These are phyloP conservation scores for Cucumis cinereus DNA, from an alignment of 306 rosid species.

Conservation along the genomic window DNA sequence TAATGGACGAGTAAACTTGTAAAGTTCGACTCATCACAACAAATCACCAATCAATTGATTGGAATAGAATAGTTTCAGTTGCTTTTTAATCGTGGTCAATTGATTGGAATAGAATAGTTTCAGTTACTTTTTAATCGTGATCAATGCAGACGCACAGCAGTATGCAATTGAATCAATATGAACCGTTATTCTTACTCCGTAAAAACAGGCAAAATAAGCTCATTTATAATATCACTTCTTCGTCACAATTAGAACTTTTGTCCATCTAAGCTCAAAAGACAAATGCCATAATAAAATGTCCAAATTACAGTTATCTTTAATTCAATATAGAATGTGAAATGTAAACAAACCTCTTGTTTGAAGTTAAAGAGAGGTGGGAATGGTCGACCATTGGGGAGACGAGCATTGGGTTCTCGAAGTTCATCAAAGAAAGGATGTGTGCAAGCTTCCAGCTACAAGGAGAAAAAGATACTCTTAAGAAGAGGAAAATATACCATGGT, in stretches of 20 bases:
- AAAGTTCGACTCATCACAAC: neutral
- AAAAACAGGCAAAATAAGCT: neutral
- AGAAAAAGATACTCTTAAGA: conserved; percentile 9
- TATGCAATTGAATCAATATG: neutral
- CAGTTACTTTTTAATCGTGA: neutral
- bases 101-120: neutral
- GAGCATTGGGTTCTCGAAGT: conserved; percentile 75
- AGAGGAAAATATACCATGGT: neutral
- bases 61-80: neutral
- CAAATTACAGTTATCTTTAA: neutral
- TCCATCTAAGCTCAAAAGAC: neutral
- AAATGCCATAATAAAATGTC: neutral
- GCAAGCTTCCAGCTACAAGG: conserved; percentile 83
- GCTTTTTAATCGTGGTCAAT: no score
- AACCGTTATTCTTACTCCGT: neutral
- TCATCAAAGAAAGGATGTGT: conserved; percentile 93
- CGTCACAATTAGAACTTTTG: neutral
- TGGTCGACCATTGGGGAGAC: conserved; percentile 73
- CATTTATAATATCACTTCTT: neutral
- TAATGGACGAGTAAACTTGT: neutral
- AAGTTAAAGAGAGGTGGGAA: conserved; percentile 82
- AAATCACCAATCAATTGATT: neutral
- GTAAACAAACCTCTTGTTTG: conserved; percentile 68
- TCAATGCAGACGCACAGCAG: neutral
- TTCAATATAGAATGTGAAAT: neutral